Percentiles rank a stretch among this genome's conserved stretches.
phyloP scores from a whole-genome alignment of 345 rosid genomes.

The Salix caprea region DNA sequence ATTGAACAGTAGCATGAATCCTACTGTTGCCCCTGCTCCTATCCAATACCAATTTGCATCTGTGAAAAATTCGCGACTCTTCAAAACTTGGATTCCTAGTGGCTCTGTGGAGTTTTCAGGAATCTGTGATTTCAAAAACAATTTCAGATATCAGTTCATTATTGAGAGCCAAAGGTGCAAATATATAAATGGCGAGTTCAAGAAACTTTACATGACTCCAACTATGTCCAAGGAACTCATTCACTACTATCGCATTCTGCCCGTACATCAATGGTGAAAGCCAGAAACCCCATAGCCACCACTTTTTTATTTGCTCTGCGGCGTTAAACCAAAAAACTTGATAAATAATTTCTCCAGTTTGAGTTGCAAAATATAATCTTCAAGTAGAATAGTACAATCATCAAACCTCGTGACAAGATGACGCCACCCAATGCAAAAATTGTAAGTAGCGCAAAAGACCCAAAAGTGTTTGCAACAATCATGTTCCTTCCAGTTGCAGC shows the following conservation, averaged over 20 bases:
- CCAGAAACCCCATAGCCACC: slow-evolving; percentile 97
- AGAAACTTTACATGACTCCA: slow-evolving; percentile 44
- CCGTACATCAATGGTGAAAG: slow-evolving; percentile 74
- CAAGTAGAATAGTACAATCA: neutral
- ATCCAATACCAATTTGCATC: slow-evolving; percentile 69
- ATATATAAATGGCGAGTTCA: neutral
- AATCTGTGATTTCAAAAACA: slow-evolving; percentile 13
- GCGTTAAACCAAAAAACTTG: neutral
- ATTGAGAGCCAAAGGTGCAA: neutral
- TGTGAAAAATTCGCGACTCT: slow-evolving; percentile 41
- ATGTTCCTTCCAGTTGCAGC: slow-evolving; percentile 59
- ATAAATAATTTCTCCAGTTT: neutral
- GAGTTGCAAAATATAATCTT: neutral
- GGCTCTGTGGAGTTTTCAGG: slow-evolving; percentile 20
- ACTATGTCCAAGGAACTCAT: slow-evolving; percentile 65
- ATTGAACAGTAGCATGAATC: slow-evolving; percentile 43
- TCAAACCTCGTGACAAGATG: slow-evolving; percentile 50
- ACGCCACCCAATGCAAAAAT: slow-evolving; percentile 55
- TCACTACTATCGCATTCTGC: slow-evolving; percentile 58
- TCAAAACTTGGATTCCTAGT: slow-evolving; percentile 45
- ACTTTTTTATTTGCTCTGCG: slow-evolving; percentile 62
- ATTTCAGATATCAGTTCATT: neutral
- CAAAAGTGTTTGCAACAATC: slow-evolving; percentile 57
- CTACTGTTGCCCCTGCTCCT: slow-evolving; percentile 43
- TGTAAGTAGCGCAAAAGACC: slow-evolving; percentile 46